Conservation (phyloP, 176 grass and related monocot species). For the Oryza meridionalis region DNA sequence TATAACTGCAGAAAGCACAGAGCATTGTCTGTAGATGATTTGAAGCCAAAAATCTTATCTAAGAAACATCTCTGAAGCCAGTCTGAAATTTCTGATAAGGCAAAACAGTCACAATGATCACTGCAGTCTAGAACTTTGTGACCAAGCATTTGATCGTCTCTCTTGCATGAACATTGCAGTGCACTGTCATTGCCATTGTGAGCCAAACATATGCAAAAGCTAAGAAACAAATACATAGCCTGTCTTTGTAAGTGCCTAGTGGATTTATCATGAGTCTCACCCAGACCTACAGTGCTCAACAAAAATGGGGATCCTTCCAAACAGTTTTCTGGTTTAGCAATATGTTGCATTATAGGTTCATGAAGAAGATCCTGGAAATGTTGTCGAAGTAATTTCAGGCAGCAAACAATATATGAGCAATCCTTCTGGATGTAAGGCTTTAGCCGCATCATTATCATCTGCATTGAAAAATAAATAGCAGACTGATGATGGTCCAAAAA, state of each 20-base stretch:
- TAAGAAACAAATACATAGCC: constrained; percentile 68
- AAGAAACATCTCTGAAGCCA: constrained; percentile 74
- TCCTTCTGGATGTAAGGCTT: constrained; percentile 49
- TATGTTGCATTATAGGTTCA: constrained; percentile 43
- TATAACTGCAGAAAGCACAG: constrained; percentile 82
- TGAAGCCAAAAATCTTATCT: constrained; percentile 44
- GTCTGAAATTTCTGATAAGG: constrained; percentile 67
- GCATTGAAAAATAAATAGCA: constrained; percentile 39
- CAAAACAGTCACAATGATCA: constrained; percentile 54
- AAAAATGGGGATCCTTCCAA: constrained; percentile 81
- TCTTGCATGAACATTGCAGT: constrained; percentile 57
- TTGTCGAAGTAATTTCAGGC: constrained; percentile 60
- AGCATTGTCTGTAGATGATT: constrained; percentile 61
- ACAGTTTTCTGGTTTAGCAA: constrained; percentile 50
- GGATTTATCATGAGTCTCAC: constrained; percentile 44
- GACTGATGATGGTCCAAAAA: constrained; percentile 21
- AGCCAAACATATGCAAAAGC: constrained; percentile 64
- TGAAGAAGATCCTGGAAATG: constrained; percentile 75
- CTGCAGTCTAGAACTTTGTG: constrained; percentile 45
- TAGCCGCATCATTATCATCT: constrained; percentile 85
- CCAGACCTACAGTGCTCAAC: constrained; percentile 33
- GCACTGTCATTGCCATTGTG: constrained; percentile 42
- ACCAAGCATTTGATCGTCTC: constrained; percentile 32
- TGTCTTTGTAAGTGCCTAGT: constrained; percentile 75
- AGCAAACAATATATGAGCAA: constrained; percentile 57